Evolutionary conservation across 2,329 filamentous ascomycete genomes (phyloP).

Genomic region (Fusarium verrucosum): DNA sequence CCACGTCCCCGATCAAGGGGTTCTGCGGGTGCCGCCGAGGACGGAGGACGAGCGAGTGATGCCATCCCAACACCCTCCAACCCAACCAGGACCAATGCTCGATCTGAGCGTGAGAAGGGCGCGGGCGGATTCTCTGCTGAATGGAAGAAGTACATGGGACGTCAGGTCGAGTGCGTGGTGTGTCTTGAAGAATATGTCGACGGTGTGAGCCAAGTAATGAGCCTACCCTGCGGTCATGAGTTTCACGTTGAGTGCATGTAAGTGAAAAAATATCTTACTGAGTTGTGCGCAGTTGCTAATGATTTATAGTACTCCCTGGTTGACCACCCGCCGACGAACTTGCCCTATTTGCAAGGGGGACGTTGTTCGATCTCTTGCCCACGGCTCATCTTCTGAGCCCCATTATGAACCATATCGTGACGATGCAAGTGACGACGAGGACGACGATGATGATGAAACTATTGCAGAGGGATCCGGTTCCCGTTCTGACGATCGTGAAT

Average conservation of each 20-base stretch:
- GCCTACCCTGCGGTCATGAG: conserved; percentile 94
- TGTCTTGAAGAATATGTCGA: conserved; percentile 97
- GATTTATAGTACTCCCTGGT: conserved; percentile 82
- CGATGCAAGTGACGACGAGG: conserved; percentile 57
- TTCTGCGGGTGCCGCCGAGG: conserved; percentile 67
- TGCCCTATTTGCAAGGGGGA: conserved; percentile 99
- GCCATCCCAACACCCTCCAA: conserved; percentile 52
- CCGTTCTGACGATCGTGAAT: conserved; percentile 44
- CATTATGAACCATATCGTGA: conserved; percentile 66
- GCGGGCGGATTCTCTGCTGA: conserved; percentile 55
- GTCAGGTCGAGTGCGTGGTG: conserved; percentile 89
- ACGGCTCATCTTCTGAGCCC: conserved; percentile 60
- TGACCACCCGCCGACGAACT: conserved; percentile 93
- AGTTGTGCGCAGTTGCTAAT: conserved; percentile 11
- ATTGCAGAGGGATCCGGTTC: conserved; percentile 50
- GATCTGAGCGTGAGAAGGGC: conserved; percentile 60
- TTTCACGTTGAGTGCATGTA: conserved; percentile 99
- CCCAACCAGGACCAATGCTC: conserved; percentile 45
- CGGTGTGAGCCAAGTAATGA: conserved; percentile 95
- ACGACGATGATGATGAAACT: conserved; percentile 53
- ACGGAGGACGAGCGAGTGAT: conserved; percentile 57
- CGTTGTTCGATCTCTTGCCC: conserved; percentile 77
- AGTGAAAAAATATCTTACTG: conserved; percentile 56
- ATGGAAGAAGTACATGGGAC: conserved; percentile 73
- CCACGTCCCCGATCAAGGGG: conserved; percentile 72